Evolutionary conservation across 257 asterid genomes (phyloP).

Genomic region (Nyctanthes arbortristis): DNA sequence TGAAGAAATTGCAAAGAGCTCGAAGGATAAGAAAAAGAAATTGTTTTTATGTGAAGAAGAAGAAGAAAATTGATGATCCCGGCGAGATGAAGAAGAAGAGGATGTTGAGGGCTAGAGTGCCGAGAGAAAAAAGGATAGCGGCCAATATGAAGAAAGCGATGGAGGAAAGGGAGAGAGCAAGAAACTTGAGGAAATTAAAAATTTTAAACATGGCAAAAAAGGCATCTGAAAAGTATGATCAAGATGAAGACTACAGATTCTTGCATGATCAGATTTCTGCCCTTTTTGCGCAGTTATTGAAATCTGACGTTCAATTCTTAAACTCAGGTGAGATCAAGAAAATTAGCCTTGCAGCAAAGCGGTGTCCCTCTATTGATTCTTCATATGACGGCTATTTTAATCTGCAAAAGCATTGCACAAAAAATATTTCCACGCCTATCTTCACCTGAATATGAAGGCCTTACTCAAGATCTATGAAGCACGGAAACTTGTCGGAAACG

Average conservation of each 20-base stretch:
- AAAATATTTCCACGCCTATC: constrained; percentile 39
- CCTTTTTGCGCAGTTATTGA: constrained; percentile 41
- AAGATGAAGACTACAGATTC: constrained; percentile 35
- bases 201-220: constrained; percentile 36
- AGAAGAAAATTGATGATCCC: constrained; percentile 14
- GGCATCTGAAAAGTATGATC: constrained; percentile 34
- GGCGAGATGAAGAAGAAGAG: no score
- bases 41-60: no score
- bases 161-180: constrained; percentile 37
- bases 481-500: no score
- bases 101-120: constrained; percentile 6
- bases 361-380: constrained; percentile 61
- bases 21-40: no score
- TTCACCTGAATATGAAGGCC: constrained; percentile 25
- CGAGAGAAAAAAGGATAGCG: constrained; percentile 26
- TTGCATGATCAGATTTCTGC: constrained; percentile 41
- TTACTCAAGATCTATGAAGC: no score
- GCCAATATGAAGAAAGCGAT: constrained; percentile 21
- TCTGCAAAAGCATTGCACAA: constrained; percentile 46
- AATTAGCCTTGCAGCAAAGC: no score
- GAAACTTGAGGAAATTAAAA: constrained; percentile 35
- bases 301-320: constrained; percentile 35
- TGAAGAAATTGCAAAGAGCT: no score
- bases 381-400: constrained; percentile 49
- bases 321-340: constrained; percentile 26